Evolutionary conservation across 345 rosid species (phyloP).

Genomic region (Cardamine chenopodiifolia): DNA sequence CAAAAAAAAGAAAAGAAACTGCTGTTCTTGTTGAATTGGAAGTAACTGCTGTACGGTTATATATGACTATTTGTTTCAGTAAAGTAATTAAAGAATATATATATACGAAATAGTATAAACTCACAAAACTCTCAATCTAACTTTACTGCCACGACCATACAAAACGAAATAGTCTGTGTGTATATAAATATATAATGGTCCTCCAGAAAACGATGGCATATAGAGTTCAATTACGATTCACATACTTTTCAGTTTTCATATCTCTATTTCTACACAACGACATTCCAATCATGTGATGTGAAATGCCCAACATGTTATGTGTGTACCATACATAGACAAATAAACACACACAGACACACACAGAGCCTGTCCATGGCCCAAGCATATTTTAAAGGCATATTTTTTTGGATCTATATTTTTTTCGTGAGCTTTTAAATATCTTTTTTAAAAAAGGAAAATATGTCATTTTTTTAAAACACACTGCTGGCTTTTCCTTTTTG

Average conservation of each 20-base stretch:
- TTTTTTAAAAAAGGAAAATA: too few relatives aligned
- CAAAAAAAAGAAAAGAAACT: not conserved
- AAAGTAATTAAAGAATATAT: not conserved
- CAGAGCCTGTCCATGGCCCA: too few relatives aligned
- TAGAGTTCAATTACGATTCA: constrained; percentile 40
- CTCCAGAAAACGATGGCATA: constrained; percentile 26
- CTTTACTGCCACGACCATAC: constrained; percentile 28
- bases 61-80: not conserved
- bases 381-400: too few relatives aligned
- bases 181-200: constrained; percentile 2
- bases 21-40: not conserved
- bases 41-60: not conserved
- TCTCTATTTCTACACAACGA: constrained; percentile 24
- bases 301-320: constrained; percentile 30
- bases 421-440: too few relatives aligned
- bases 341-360: not conserved
- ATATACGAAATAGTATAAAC: not conserved
- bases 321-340: constrained; percentile 5
- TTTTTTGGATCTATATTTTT: too few relatives aligned
- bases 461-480: too few relatives aligned
- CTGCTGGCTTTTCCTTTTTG: too few relatives aligned
- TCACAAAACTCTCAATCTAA: constrained; percentile 20
- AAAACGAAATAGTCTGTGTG: constrained; percentile 17
- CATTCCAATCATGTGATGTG: constrained; percentile 39
- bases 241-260: constrained; percentile 25